Base-by-base conservation (phyloP, 306 rosid genomes). In the Lathyrus oleraceus region DNA sequence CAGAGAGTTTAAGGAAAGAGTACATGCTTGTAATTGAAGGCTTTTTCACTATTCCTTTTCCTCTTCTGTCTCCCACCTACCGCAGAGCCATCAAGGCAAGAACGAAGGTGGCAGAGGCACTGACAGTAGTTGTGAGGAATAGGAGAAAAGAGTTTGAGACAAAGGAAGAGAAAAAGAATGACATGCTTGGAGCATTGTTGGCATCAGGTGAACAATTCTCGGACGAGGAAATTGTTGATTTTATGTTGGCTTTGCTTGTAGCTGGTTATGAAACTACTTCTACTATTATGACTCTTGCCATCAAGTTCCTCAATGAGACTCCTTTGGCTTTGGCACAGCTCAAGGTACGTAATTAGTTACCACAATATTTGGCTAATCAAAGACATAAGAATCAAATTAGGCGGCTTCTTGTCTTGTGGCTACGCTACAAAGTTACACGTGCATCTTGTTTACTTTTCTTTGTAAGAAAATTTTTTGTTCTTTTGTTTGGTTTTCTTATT, bases 191-290 rank as follows among this genome's bases (percentile, higher is more conserved):
- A 15, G 92, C 99, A n/a, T 70, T 94, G 14, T 74, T 94, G 82
- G 95, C 89, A 57, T 85, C 95, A 32, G 90, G 92, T 12, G 88
- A 87, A 35, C 86, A 84, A 1, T 86, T 94, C 28, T 84, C 88
- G 49, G 96, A 94, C 30, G 97, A 94, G 39, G 83, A 84, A 76
- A 91, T 94, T 30, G 96, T 91, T 1, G 99, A 94, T 79, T 94
- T 94, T 75, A 71, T 94, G 81, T 77, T 94, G 25, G 97, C 99
- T 36, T 70, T 94, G 75, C 87, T 94, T 3, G 97, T 94, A 12
- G 99, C 95, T 11, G 97, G 99, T 71, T 94, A 91, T 10, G 99
- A 94, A 74, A 94, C 97, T 39, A 94, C 99, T 57, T 91, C 99
- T 2, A 91, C 99, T 2, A 87, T 86, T 30, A 94, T 94, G 96